Base-by-base conservation (phyloP, 768 basidiomycete genomes). In the Agrocybe pediades region DNA sequence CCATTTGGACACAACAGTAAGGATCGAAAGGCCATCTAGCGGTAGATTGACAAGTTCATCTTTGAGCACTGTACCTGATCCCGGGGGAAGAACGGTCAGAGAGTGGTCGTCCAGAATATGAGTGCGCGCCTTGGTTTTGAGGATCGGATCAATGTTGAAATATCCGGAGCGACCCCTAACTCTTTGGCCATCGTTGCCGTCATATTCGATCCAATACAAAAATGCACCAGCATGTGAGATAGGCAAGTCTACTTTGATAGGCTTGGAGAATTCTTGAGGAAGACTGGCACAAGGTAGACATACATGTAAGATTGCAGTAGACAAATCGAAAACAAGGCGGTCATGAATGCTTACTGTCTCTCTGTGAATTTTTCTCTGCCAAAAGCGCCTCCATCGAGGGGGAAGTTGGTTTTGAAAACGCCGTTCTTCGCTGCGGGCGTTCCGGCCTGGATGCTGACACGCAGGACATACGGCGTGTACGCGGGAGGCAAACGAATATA, bases 151-250 rank as follows among this genome's bases (percentile, higher is more conserved):
- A 58, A 99, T 85, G 70, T 96, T 96, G 74, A 99, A 98, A 74
- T 93, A 98, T 6, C 95, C 95, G 59, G 91, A 85, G 46, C 92
- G 83, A 45, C 95, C 92, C 59, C 85, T 87, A 54, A 89, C 70
- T 53, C 95, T 85, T 48, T 83, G 71, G 9, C 82, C 84, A 19
- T 69, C 58, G 41, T 79, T 79, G 6, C 81, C 81, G 54, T 93
- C 92, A 66, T 97, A 94, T 71, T 98, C 95, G 41, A 99, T 75
- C 86, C 88, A 97, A 71, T 92, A 98, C 51, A 89, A 83, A 74
- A 98, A 99, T 0, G 95, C 94, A 49, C 97, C 97, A 0, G 97
- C 92, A 57, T 95, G 92, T 3, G 93, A 95, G 72, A 99, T 98
- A 45, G 95, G 94, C 7, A 99, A 79, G 74, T 98, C 94, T 39